A percentile compares a stretch with the other conserved stretches of the same genome.
Conservation (phyloP, 306 rosid species). For the Prunus campanulata region DNA sequence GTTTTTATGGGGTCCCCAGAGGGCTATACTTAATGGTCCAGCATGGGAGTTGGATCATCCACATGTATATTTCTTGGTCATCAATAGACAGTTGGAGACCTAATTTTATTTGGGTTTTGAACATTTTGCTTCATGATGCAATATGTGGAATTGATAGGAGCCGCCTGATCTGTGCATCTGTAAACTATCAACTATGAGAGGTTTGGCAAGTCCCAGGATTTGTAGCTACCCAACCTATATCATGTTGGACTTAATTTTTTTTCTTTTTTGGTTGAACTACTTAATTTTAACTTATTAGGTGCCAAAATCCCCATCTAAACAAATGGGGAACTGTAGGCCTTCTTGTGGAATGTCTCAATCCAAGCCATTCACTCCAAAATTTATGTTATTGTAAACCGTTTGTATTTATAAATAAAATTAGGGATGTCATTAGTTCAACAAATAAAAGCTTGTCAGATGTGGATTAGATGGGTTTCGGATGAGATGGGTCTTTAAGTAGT, state of each 20-base stretch:
- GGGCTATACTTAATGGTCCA: neutral
- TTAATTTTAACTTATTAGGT: neutral
- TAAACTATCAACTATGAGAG: no score
- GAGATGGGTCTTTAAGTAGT: neutral
- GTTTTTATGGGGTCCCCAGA: neutral
- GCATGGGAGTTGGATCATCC: constrained; percentile 3
- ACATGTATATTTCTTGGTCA: neutral
- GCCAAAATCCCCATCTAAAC: neutral
- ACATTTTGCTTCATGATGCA: neutral
- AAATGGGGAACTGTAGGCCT: neutral
- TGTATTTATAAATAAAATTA: neutral
- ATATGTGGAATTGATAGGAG: neutral
- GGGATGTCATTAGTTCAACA: neutral
- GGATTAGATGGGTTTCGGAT: neutral
- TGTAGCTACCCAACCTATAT: neutral
- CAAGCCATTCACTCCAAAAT: neutral
- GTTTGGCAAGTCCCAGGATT: no score
- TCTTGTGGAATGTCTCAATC: neutral
- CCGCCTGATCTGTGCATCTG: no score
- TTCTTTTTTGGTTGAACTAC: neutral
- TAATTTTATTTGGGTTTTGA: neutral
- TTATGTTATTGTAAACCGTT: neutral
- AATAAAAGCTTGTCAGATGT: neutral
- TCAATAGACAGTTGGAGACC: neutral
- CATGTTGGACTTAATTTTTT: neutral